phyloP scores from a whole-genome alignment of 2,329 filamentous ascomycete genomes.

The Plenodomus tracheiphilus region DNA sequence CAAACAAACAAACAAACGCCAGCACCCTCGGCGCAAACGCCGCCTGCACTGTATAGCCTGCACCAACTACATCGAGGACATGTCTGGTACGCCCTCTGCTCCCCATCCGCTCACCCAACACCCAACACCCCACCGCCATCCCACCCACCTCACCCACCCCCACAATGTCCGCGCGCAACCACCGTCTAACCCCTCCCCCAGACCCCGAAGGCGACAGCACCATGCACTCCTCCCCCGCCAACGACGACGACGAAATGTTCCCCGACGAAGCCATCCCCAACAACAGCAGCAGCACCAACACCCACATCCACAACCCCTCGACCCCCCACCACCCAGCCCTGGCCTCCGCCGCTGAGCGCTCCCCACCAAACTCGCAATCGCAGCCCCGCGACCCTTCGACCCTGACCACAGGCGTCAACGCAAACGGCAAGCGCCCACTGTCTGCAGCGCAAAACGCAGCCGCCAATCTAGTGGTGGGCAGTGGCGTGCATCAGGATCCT shows the following conservation, averaged over 20 bases:
- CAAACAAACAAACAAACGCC: no score
- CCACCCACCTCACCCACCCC: slow-evolving; percentile 1
- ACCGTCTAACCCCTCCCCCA: slow-evolving; percentile 27
- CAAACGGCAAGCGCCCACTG: slow-evolving; percentile 43
- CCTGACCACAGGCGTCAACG: slow-evolving; percentile 34
- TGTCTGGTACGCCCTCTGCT: no score
- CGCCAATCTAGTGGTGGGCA: slow-evolving; percentile 8
- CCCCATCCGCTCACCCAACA: not conserved
- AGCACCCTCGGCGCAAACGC: no score
- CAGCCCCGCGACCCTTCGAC: slow-evolving; percentile 26
- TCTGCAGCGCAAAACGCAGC: slow-evolving; percentile 16
- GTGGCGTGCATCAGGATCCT: slow-evolving; percentile 17
- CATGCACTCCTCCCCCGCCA: slow-evolving; percentile 54
- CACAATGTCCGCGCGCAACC: slow-evolving; percentile 2
- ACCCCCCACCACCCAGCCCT: slow-evolving; percentile 45
- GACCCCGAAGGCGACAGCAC: slow-evolving; percentile 60
- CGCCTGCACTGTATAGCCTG: no score
- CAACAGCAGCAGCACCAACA: slow-evolving; percentile 45
- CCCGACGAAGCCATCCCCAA: slow-evolving; percentile 46
- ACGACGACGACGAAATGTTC: slow-evolving; percentile 48
- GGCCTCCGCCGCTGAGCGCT: slow-evolving; percentile 51
- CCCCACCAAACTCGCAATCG: slow-evolving; percentile 58
- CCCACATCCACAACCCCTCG: slow-evolving; percentile 25
- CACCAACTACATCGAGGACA: no score
- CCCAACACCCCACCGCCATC: not conserved